These are phyloP conservation scores for Hypoxylon sp. DNA, from an alignment of 2,329 filamentous ascomycete genomes.

Conservation along the genomic window DNA sequence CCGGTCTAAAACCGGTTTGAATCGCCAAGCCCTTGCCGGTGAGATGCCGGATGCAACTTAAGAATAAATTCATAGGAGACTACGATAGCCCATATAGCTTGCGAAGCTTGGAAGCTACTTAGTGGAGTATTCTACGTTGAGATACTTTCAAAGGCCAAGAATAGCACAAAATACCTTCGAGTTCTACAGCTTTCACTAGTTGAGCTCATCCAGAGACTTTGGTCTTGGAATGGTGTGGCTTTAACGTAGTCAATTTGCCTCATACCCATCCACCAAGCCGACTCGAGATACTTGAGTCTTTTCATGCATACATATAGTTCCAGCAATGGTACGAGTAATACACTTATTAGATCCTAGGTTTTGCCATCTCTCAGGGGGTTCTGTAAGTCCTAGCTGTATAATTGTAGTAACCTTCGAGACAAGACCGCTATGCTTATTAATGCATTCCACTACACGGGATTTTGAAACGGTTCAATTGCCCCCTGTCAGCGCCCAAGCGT, in stretches of 20 bases:
- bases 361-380: not conserved
- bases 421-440: conserved; percentile 7
- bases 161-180: not conserved
- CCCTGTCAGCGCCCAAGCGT: conserved; percentile 21
- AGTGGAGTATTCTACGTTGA: not conserved
- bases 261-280: not conserved
- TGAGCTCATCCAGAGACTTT: not conserved
- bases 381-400: conserved; percentile 3
- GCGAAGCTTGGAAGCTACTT: conserved; percentile 11
- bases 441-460: conserved; percentile 8
- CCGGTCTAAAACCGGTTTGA: conserved; percentile 33
- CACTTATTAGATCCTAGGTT: not conserved
- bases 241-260: not conserved
- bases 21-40: conserved; percentile 29
- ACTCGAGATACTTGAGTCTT: not conserved
- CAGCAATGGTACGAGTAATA: not conserved
- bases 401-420: conserved; percentile 1
- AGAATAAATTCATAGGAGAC: conserved; percentile 5
- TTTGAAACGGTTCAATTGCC: conserved; percentile 24
- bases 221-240: not conserved
- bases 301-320: not conserved
- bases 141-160: not conserved
- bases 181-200: not conserved
- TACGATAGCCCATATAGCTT: conserved; percentile 8
- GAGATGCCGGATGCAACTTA: conserved; percentile 26